Base-by-base conservation (phyloP, 306 rosid genomes). In the Sesbania bispinosa region DNA sequence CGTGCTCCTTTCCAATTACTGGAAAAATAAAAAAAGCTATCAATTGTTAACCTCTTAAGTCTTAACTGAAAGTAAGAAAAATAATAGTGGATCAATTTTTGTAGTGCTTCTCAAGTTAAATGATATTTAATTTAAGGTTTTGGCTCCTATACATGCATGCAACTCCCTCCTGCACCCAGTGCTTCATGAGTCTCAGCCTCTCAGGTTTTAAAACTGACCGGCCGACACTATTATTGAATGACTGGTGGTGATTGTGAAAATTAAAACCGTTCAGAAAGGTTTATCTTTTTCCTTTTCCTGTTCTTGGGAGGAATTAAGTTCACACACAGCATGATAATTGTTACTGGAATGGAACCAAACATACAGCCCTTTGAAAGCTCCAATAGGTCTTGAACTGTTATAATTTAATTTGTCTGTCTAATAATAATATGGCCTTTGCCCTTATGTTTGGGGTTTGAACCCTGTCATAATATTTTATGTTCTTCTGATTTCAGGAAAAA, bases 401-500 rank as follows among this genome's bases (percentile, higher is more conserved):
- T 1, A 27, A 8, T 64, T 15, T 42, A 26, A 26, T 24, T 46
- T 19, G 27, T 33, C 51, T 24, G 51, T 47, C 55, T 54, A 20
- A n/a, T n/a, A n/a, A n/a, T n/a, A n/a, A n/a, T 55, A n/a, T 11
- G 6, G 42, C 30, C 7, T 35, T 38, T 27, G 2, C 21, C 30
- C 20, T 33, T 42, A 42, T 21, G 2, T 50, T 30, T 42, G 18
- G 10, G 50, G 50, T 62, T 43, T 21, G 2, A 35, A 41, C 10
- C 20, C 6, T 58, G n/a, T 65, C 20, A 20, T 48, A 41, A 43
- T 36, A 68, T 45, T 76, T 71, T 6, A 10, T 62, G 57, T 50
- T 18, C 1, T 73, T 63, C 4, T 65, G 38, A 66, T 82, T 60
- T 79, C 85, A 92, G 97, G 97, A 92, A 54, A 89, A 92, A 47